Base-by-base conservation (phyloP, 163 green algal genomes). In the Scenedesmus sp. region DNA sequence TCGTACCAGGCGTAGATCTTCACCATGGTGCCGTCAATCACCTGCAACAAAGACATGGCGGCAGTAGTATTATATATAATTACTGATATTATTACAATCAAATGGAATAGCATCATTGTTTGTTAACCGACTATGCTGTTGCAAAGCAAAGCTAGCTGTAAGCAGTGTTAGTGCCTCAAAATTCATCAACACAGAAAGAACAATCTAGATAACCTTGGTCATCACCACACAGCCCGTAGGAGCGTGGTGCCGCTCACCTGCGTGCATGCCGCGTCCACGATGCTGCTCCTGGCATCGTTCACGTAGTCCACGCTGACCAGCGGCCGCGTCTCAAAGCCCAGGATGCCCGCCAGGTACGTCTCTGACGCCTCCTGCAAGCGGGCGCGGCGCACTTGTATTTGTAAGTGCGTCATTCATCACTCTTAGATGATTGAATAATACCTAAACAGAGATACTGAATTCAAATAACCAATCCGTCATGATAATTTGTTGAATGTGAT, bases 1-100 rank as follows among this genome's bases (percentile, higher is more conserved):
- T 99, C 97, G 91, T 99, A 99, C 94, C 96, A 99, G 0, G 94
- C 95, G 82, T 98, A 98, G 12, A 98, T 95, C 96, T 99, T 99
- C 79, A 99, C 95, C 95, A 98, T 93, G 0, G 93, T 97, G 56
- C 91, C 93, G 91, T 98, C 96, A 55, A 99, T 97, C 16, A 99
- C 96, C 93, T 97, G 94, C 46, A 59, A 59, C 46, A 18, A 77
- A 6, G 74, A 13, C 74, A 83, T 0, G 74, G n/a, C 74, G 34
- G 34, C 34, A 46, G 34, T 46, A 26, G 26, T 26, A 26, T 26
- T 26, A 26, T 26, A 83, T 52, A 83, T 56, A 13, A 23, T 83
- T 83, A 84, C 10, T 54, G 10, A 84, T 54, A 84, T 84, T 18
- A 84, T 56, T 56, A 84, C 16, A 6, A 56, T 84, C 10, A 84